Evolutionary conservation across 129 eudicot genomes (phyloP), one percentile per base, ranked within the genome.

Genomic region (Erigeron canadensis): DNA sequence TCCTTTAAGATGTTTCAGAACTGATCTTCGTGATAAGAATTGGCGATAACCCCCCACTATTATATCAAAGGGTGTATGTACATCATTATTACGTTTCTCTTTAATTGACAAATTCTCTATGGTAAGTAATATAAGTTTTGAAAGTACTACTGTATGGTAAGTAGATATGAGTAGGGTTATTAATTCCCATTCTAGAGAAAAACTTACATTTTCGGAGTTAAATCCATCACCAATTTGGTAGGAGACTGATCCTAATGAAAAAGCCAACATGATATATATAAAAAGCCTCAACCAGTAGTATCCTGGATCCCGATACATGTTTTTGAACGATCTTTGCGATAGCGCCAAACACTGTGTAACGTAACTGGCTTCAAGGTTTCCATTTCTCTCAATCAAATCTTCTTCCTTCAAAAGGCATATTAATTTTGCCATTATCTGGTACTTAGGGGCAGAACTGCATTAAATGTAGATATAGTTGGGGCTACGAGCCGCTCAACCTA

Each of bases 231-330:
- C 91, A 44, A 87, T 12, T 10, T 77, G 38, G 57, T 74, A 87
- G 58, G 73, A 90, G 10, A 90, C 77, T 9, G 86, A 70, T 58
- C 95, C 97, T 0, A 90, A 6, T 38, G 91, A 87, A 8, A 87
- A 70, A 10, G 81, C 82, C 78, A 87, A 60, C 12, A 78, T 84
- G 40, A 83, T 72, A 48, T 85, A 90, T 58, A 90, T 85, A 58
- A 55, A 81, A 69, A 90, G 83, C 17, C 96, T 80, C 48, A 90
- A 46, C 96, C 96, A 90, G 43, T 90, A 90, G 77, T 90, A 90
- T 57, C 97, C 97, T 7, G 65, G 41, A 67, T 87, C 95, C 1
- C 97, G 95, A 63, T 77, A 75, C 97, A 90, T 87, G 74, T 90
- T 87, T 28, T 65, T 60, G 54, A 80, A 87, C 47, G 95, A 90